Base-by-base conservation (phyloP, 345 rosid genomes). In the Nephelium lappaceum region DNA sequence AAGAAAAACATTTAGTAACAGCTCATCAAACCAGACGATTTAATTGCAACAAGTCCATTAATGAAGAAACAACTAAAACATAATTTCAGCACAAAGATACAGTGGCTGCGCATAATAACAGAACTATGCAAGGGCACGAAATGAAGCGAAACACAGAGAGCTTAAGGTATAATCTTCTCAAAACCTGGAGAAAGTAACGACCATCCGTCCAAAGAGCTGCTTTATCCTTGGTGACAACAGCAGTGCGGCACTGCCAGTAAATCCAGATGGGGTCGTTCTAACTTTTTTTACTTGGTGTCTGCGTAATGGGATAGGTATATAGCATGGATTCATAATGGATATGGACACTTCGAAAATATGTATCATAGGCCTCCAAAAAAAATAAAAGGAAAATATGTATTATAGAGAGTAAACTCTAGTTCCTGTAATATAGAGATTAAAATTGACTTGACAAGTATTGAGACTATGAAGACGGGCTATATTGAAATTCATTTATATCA, bases 141-240 rank as follows among this genome's bases (percentile, higher is more conserved):
- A 21, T 66, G 12, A 23, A 60, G 42, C 47, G 15, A 31, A 5
- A 39, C 60, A 74, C 62, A 69, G 18, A 5, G 36, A 71, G 68
- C 36, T 55, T 49, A 15, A 38, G 3, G 36, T 4, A 41, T 51
- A 55, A 73, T 62, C 18, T 36, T 70, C 31, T n/a, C 82, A 75
- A 79, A 60, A 93, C 99, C 99, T 95, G 99, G 80, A 95, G 98
- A 91, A 95, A 95, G 78, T 95, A 95, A 41, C 99, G 93, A 49
- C 98, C 98, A 78, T 95, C 99, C 5, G 99, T 95, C 99, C 99
- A 95, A 10, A 95, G 85, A 79, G 96, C 97, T 21, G 99, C 99
- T 78, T 91, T 92, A 77, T 93, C 97, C 83, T 87, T 95, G 8
- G 98, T 93, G 76, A 95, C 86, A 82, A 95, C 88, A 64, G 93